Percentiles rank a stretch among this genome's conserved stretches.
These are phyloP conservation scores for Suillus luteus DNA, from an alignment of 768 basidiomycete genomes.

Conservation along the genomic window DNA sequence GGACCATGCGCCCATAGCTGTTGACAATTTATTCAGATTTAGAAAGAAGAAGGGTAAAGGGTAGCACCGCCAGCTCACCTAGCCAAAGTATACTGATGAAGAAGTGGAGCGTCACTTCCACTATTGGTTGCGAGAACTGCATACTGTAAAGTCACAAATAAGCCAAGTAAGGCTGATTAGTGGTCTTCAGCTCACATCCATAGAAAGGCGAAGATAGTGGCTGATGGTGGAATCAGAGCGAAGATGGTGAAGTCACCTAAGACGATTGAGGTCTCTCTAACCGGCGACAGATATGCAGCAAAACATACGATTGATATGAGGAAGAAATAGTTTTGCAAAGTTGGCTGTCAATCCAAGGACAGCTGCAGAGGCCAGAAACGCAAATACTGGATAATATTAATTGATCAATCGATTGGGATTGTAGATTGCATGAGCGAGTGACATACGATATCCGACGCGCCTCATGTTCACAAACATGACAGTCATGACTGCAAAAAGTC, in stretches of 20 bases:
- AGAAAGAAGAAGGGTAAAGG: background rate
- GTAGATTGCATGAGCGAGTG: background rate
- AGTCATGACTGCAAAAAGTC: constrained; percentile 46
- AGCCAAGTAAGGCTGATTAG: background rate
- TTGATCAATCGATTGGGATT: constrained; percentile 13
- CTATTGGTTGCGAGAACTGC: constrained; percentile 68
- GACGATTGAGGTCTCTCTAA: background rate
- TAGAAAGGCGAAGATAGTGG: constrained; percentile 65
- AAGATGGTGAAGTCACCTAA: constrained; percentile 74
- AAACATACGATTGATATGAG: constrained; percentile 59
- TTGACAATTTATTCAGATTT: constrained; percentile 11
- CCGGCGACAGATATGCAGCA: constrained; percentile 2
- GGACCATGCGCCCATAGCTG: constrained; percentile 80
- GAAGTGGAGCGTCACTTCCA: constrained; percentile 58
- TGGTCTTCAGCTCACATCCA: constrained; percentile 47
- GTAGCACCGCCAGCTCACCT: constrained; percentile 42
- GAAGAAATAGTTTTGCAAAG: constrained; percentile 68
- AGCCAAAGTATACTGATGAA: constrained; percentile 69
- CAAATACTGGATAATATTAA: constrained; percentile 31
- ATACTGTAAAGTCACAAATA: constrained; percentile 41
- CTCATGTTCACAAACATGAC: constrained; percentile 61
- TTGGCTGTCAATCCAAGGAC: constrained; percentile 72
- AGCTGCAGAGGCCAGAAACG: constrained; percentile 43
- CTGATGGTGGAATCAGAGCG: constrained; percentile 61
- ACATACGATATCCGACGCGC: constrained; percentile 52